Conservation (phyloP, 495 filamentous ascomycete genomes). For the Aspergillus panamensis region DNA sequence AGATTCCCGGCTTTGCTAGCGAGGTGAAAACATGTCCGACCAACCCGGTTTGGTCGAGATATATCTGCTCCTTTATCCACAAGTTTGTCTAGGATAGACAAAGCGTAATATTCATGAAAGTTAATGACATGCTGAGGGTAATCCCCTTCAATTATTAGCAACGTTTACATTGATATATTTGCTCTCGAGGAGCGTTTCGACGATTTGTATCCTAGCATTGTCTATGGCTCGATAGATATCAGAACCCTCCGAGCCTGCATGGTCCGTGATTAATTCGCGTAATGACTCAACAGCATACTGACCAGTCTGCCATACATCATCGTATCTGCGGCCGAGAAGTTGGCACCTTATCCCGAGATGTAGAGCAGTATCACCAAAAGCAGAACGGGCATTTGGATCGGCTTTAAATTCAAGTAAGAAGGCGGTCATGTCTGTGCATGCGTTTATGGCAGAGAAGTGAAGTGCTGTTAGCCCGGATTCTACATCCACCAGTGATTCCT, state of each 20-base stretch:
- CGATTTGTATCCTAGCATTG: slow-evolving; percentile 6
- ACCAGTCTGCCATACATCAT: slow-evolving; percentile 1
- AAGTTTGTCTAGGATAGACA: slow-evolving; percentile 12
- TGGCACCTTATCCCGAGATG: slow-evolving; percentile 7
- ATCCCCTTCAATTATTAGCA: slow-evolving; percentile 15
- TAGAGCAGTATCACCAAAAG: slow-evolving; percentile 5
- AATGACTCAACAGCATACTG: slow-evolving; percentile 12
- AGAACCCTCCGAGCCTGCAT: slow-evolving; percentile 14
- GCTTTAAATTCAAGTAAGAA: slow-evolving; percentile 6
- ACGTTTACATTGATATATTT: slow-evolving; percentile 16
- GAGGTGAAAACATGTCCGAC: slow-evolving; percentile 17
- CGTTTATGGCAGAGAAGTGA: slow-evolving; percentile 5
- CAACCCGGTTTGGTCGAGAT: slow-evolving; percentile 5
- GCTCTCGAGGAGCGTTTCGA: slow-evolving; percentile 12
- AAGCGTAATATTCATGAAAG: slow-evolving; percentile 13
- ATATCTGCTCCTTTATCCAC: slow-evolving; percentile 13
- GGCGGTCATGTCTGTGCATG: not conserved
- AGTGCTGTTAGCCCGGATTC: slow-evolving; percentile 4
- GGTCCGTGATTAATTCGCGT: slow-evolving; percentile 12
- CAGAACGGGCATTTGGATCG: slow-evolving; percentile 3
- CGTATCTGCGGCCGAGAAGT: not conserved
- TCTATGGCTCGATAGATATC: slow-evolving; percentile 13
- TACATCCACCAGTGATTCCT: not conserved
- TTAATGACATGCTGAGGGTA: slow-evolving; percentile 16
- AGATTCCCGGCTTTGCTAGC: slow-evolving; percentile 13